Evolutionary conservation across 441 rosid species (phyloP).

Genomic region (Adansonia grandidieri): DNA sequence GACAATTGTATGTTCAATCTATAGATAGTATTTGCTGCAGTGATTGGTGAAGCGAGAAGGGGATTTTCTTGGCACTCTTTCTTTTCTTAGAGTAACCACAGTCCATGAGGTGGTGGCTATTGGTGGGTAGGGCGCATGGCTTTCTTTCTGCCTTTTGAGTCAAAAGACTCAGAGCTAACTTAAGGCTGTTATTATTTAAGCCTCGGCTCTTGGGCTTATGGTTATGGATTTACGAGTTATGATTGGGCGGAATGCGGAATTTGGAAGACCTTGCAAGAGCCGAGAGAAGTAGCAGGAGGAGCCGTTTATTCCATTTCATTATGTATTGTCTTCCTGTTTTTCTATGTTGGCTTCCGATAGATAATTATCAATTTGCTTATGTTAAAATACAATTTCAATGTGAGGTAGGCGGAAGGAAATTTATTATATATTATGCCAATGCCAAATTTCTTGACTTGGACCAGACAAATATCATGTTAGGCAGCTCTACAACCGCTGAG

Average conservation of each 20-base stretch:
- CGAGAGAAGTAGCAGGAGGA: no score
- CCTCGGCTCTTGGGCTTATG: background rate
- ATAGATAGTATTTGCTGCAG: background rate
- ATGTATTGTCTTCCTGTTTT: no score
- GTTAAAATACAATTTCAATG: no score
- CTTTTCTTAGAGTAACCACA: background rate
- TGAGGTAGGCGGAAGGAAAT: no score
- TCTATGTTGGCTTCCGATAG: no score
- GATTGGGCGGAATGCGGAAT: background rate
- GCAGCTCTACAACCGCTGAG: no score
- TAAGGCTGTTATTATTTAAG: background rate
- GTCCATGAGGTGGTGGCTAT: background rate
- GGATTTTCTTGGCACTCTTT: background rate
- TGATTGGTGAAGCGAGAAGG: background rate
- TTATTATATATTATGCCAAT: no score
- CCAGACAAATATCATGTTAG: background rate
- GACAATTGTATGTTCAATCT: background rate
- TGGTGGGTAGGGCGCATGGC: background rate
- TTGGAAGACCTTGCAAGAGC: background rate
- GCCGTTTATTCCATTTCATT: no score
- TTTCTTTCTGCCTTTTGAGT: background rate
- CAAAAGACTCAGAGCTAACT: background rate
- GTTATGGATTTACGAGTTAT: background rate
- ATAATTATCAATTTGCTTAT: no score
- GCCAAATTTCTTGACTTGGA: no score